Percentiles rank a stretch among this genome's conserved stretches.
Evolutionary conservation across 164 flowering plant species (phyloP).

Genomic region (Hamamelis virginiana): DNA sequence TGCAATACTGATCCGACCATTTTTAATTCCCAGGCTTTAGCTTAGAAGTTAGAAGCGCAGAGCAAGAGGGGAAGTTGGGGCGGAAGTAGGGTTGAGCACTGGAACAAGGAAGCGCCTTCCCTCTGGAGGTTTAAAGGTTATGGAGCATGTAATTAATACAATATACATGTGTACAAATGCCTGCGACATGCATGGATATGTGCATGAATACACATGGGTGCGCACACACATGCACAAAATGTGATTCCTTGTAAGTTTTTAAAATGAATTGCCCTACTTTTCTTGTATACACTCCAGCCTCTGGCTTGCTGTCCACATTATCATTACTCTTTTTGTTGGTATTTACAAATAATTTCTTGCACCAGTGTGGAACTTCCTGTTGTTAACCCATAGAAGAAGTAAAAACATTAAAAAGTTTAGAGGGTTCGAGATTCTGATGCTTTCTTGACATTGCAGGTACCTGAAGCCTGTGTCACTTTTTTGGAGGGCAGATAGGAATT

Average conservation of each 20-base stretch:
- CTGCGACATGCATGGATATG: too few species aligned
- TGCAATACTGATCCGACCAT: too few species aligned
- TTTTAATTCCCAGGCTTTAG: too few species aligned
- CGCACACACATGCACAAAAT: too few species aligned
- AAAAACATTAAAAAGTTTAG: neutral
- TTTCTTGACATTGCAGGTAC: slow-evolving; percentile 14
- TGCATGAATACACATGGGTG: too few species aligned
- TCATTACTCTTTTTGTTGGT: neutral
- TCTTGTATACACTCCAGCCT: neutral
- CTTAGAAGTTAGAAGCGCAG: too few species aligned
- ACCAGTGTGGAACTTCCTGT: neutral
- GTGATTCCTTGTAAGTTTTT: neutral
- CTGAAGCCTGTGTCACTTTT: neutral
- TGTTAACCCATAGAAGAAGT: slow-evolving; percentile 3
- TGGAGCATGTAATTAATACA: too few species aligned
- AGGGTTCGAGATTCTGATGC: slow-evolving; percentile 9
- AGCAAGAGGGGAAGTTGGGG: too few species aligned
- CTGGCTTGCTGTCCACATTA: neutral
- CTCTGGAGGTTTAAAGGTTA: too few species aligned
- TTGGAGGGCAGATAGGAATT: slow-evolving; percentile 6
- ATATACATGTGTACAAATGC: too few species aligned
- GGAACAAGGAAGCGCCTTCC: too few species aligned
- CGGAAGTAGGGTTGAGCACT: too few species aligned
- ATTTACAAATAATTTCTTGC: neutral
- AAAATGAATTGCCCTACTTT: neutral